Percentiles rank a stretch among this genome's conserved stretches.
Conservation (phyloP, 2,329 filamentous ascomycete genomes). For the Aspergillus neotritici region DNA sequence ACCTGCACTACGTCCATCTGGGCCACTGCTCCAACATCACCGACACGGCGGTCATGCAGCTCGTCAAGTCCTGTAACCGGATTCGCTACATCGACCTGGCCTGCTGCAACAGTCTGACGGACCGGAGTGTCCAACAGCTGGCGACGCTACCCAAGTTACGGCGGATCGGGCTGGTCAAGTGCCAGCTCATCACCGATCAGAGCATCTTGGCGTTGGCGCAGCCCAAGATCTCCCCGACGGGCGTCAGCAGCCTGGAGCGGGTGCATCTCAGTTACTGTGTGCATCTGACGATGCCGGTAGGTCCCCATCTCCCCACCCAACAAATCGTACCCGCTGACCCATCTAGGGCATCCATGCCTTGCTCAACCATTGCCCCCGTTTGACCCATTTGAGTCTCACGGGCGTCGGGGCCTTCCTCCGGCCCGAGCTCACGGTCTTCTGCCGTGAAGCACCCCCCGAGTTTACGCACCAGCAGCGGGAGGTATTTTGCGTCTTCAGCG, state of each 20-base stretch:
- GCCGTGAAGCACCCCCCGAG: conserved; percentile 78
- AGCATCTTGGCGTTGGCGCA: conserved; percentile 81
- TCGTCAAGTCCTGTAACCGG: conserved; percentile 81
- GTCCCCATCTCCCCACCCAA: conserved; percentile 22
- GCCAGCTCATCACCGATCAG: conserved; percentile 78
- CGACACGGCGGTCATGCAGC: conserved; percentile 74
- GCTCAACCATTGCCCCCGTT: conserved; percentile 81
- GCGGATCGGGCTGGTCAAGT: conserved; percentile 92
- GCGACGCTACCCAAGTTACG: conserved; percentile 87
- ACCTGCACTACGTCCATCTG: conserved; percentile 91
- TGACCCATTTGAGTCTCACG: conserved; percentile 91
- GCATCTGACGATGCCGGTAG: conserved; percentile 72
- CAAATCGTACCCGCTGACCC: not conserved
- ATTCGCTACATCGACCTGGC: conserved; percentile 97
- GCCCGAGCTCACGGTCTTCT: conserved; percentile 77
- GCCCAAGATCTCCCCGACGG: conserved; percentile 51
- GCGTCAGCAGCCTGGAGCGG: conserved; percentile 70
- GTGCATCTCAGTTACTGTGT: conserved; percentile 96
- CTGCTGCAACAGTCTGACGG: conserved; percentile 86
- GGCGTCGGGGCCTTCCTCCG: conserved; percentile 86
- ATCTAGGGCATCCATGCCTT: conserved; percentile 78
- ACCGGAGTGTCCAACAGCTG: conserved; percentile 75
- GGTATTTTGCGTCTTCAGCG: conserved; percentile 97
- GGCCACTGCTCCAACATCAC: conserved; percentile 91
- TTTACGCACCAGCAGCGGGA: conserved; percentile 93